Evolutionary conservation across 768 basidiomycete species (phyloP).

Genomic region (Podaxis sp.): DNA sequence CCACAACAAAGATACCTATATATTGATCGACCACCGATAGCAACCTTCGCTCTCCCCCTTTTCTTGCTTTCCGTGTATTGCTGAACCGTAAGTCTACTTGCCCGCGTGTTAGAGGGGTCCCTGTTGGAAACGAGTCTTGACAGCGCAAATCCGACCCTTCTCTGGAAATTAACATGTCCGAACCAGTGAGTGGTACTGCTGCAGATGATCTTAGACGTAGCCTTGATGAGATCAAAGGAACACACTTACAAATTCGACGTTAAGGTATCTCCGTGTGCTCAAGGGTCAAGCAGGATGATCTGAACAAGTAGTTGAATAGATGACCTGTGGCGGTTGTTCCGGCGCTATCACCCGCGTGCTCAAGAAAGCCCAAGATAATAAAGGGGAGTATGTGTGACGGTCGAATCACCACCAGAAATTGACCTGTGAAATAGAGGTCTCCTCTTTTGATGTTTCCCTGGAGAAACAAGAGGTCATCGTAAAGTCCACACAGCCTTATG

Average conservation of each 20-base stretch:
- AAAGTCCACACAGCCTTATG: conserved; percentile 54
- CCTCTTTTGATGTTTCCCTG: conserved; percentile 56
- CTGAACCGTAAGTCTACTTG: neutral
- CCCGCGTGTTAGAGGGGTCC: neutral
- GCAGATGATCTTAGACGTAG: neutral
- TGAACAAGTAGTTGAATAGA: conserved; percentile 35
- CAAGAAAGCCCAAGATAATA: conserved; percentile 55
- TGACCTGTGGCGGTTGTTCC: conserved; percentile 86
- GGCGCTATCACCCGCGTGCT: conserved; percentile 76
- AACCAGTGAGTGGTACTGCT: neutral
- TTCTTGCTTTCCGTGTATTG: neutral
- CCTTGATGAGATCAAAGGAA: conserved; percentile 14
- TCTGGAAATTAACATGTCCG: neutral
- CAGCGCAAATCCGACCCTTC: neutral
- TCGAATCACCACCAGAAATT: neutral
- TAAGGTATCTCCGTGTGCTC: conserved; percentile 46
- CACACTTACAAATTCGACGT: conserved; percentile 79
- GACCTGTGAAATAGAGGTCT: conserved; percentile 40
- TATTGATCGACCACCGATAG: neutral
- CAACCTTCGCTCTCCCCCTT: neutral
- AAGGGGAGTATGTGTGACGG: conserved; percentile 13
- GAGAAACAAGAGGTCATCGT: conserved; percentile 73
- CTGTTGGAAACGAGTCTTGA: neutral
- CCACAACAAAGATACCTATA: neutral
- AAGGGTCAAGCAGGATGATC: neutral